Evolutionary conservation across 306 rosid genomes (phyloP).

Genomic region (Trifolium dubium): DNA sequence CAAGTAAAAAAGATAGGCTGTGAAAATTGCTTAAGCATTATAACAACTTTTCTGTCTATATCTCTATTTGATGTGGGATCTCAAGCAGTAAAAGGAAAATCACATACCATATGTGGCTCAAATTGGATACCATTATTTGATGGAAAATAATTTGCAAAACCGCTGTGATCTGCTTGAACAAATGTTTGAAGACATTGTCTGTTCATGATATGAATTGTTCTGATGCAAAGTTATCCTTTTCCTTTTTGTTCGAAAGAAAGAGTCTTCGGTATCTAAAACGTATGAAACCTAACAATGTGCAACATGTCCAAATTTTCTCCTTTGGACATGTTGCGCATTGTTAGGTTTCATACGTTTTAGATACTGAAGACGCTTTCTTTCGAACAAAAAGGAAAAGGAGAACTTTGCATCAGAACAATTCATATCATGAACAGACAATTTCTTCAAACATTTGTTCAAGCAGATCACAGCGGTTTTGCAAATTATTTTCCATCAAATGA

Average conservation of each 20-base stretch:
- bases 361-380: constrained; percentile 86
- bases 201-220: constrained; percentile 55
- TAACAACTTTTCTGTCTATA: neutral
- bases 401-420: constrained; percentile 44
- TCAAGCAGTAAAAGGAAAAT: neutral
- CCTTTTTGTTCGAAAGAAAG: constrained; percentile 63
- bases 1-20: neutral
- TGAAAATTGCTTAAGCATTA: neutral
- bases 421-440: constrained; percentile 56
- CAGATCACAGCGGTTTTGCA: constrained; percentile 68
- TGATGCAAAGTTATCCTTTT: constrained; percentile 56
- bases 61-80: neutral
- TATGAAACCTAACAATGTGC: constrained; percentile 78
- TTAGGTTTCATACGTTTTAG: constrained; percentile 96
- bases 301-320: constrained; percentile 41
- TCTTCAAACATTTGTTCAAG: constrained; percentile 59
- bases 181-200: constrained; percentile 54
- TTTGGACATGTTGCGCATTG: constrained; percentile 39
- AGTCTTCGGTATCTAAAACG: constrained; percentile 97
- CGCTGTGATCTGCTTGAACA: constrained; percentile 67
- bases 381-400: constrained; percentile 66
- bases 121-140: constrained; percentile 52
- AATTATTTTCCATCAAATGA: constrained; percentile 64
- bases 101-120: constrained; percentile 72
- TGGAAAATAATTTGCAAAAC: constrained; percentile 67